Conservation (phyloP, 768 basidiomycete species). For the Phylloporus arenicola region DNA sequence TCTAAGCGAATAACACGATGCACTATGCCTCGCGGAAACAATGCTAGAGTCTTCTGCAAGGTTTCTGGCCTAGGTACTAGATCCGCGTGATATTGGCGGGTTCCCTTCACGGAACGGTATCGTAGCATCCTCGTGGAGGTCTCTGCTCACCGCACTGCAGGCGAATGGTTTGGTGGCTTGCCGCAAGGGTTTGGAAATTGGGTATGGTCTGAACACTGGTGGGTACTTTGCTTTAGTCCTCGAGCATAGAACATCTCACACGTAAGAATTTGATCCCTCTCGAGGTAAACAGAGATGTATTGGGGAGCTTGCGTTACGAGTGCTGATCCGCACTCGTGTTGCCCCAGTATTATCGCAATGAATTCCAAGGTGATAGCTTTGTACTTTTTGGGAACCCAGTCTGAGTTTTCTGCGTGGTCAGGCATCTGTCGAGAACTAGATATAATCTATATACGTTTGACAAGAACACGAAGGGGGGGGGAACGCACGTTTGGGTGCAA, state of each 20-base stretch:
- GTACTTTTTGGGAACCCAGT: no score
- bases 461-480: no score
- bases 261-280: constrained; percentile 24
- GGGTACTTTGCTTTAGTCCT: constrained; percentile 45
- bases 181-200: constrained; percentile 22
- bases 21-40: background rate
- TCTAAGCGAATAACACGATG: background rate
- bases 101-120: background rate
- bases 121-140: background rate
- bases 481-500: no score
- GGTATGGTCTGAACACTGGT: constrained; percentile 13
- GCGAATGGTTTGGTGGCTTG: constrained; percentile 34
- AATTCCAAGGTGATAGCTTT: no score
- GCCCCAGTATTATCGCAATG: no score
- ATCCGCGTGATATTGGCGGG: no score
- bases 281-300: constrained; percentile 48
- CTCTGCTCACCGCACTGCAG: constrained; percentile 38
- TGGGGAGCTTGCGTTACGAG: background rate
- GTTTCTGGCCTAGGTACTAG: background rate
- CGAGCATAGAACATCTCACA: constrained; percentile 47
- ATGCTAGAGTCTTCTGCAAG: background rate
- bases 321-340: no score
- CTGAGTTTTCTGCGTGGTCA: no score
- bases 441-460: no score
- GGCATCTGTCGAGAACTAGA: no score